These are phyloP conservation scores for Chernovozyma aurita DNA, from an alignment of 1,139 yeast species.

Conservation along the genomic window DNA sequence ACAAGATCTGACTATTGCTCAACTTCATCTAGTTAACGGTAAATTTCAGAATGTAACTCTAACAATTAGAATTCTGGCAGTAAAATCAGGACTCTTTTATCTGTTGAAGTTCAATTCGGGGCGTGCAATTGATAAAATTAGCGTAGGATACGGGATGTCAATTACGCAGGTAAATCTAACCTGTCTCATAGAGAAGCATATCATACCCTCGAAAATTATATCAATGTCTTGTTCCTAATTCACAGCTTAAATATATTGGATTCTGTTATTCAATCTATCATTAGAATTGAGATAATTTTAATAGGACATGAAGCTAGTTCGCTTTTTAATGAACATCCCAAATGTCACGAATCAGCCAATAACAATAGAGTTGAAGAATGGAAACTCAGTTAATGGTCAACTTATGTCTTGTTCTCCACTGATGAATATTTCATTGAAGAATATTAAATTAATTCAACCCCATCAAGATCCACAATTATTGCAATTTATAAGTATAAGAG, in stretches of 20 bases:
- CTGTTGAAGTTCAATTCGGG: too few relatives aligned
- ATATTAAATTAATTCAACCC: conserved; percentile 70
- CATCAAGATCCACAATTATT: conserved; percentile 70
- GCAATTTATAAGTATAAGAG: conserved; percentile 82
- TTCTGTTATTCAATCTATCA: too few relatives aligned
- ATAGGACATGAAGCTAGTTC: conserved; percentile 40
- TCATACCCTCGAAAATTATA: too few relatives aligned
- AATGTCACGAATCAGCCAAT: conserved; percentile 72
- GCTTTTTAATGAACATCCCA: conserved; percentile 79
- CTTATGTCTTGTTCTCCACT: conserved; percentile 81
- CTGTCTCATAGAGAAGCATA: too few relatives aligned
- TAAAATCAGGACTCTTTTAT: too few relatives aligned
- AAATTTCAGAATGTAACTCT: not conserved
- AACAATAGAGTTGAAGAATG: conserved; percentile 89
- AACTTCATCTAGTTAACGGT: not conserved
- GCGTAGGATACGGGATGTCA: too few relatives aligned
- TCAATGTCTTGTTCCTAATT: too few relatives aligned
- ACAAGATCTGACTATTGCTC: not conserved
- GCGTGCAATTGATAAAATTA: too few relatives aligned
- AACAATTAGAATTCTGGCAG: too few relatives aligned
- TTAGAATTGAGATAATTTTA: too few relatives aligned
- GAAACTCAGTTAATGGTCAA: conserved; percentile 46
- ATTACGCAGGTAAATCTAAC: too few relatives aligned
- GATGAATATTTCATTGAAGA: conserved; percentile 85
- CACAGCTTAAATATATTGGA: too few relatives aligned